Percentiles rank a stretch among this genome's conserved stretches.
phyloP scores from a whole-genome alignment of 192 early-diverging fungal species.

The Linnemannia schmuckeri region DNA sequence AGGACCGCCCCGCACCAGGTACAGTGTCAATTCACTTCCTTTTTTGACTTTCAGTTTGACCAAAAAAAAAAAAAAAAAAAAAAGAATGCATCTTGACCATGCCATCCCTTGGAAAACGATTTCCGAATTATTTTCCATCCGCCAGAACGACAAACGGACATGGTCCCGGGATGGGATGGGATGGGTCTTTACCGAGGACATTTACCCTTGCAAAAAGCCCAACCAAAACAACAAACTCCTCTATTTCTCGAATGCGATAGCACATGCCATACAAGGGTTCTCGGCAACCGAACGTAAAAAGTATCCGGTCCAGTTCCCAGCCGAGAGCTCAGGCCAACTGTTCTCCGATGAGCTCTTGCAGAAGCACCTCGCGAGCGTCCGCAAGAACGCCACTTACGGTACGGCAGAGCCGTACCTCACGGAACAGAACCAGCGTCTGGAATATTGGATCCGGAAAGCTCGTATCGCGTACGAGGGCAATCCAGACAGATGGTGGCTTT shows the following conservation, averaged over 20 bases:
- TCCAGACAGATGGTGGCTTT: not conserved
- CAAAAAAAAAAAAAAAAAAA: conserved; percentile 11
- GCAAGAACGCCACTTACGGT: conserved; percentile 1
- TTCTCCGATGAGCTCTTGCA: conserved; percentile 19
- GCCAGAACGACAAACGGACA: conserved; percentile 15
- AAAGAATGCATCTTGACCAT: conserved; percentile 23
- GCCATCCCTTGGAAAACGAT: conserved; percentile 22
- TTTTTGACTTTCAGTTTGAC: not conserved
- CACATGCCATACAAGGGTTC: conserved; percentile 14
- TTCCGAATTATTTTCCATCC: conserved; percentile 17
- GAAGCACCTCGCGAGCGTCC: not conserved
- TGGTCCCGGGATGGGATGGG: not conserved
- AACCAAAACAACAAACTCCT: conserved; percentile 12
- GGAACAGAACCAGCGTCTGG: conserved; percentile 23
- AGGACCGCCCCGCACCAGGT: not conserved
- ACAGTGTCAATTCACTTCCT: no score
- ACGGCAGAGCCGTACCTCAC: not conserved
- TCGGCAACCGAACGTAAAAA: conserved; percentile 26
- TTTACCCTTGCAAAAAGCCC: conserved; percentile 11
- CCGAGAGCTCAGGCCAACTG: conserved; percentile 10
- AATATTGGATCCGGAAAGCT: conserved; percentile 19
- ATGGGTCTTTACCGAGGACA: not conserved
- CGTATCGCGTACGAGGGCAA: conserved; percentile 5
- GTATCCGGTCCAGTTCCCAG: conserved; percentile 18
- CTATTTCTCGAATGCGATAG: conserved; percentile 27